These are phyloP conservation scores for Fusarium buxicola DNA, from an alignment of 2,329 filamentous ascomycete genomes.

Conservation along the genomic window DNA sequence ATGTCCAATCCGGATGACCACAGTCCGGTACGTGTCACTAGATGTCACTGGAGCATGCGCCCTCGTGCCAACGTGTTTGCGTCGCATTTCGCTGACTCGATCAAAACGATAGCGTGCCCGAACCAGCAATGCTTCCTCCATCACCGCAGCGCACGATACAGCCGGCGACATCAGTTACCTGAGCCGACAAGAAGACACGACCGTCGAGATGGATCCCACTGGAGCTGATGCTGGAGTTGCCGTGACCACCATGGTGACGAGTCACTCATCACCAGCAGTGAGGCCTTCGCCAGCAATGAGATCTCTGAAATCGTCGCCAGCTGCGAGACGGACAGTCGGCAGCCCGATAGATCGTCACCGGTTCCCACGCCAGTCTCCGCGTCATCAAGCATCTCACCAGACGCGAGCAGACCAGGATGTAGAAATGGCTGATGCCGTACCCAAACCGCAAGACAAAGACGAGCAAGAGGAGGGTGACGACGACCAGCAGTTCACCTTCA, in stretches of 20 bases:
- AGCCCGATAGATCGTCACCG: background rate
- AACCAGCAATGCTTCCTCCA: slow-evolving; percentile 28
- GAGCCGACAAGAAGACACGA: slow-evolving; percentile 10
- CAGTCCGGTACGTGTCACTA: slow-evolving; percentile 32
- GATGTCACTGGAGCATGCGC: background rate
- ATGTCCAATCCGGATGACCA: slow-evolving; percentile 21
- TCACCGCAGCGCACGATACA: slow-evolving; percentile 14
- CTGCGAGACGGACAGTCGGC: background rate
- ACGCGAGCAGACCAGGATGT: background rate
- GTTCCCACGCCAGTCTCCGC: background rate
- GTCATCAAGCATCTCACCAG: background rate
- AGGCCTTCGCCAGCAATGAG: background rate
- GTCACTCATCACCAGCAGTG: slow-evolving; percentile 3
- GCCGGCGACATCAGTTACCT: slow-evolving; percentile 12
- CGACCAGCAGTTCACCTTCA: slow-evolving; percentile 35
- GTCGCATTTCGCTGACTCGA: background rate
- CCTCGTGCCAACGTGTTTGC: background rate
- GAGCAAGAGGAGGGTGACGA: slow-evolving; percentile 16
- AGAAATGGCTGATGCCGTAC: background rate
- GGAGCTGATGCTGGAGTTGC: background rate
- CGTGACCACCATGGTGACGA: background rate
- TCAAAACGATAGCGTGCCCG: slow-evolving; percentile 25
- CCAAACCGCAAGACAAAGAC: background rate
- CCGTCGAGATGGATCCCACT: slow-evolving; percentile 19
- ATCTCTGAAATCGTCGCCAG: slow-evolving; percentile 10